Base-by-base conservation (phyloP, 2,329 filamentous ascomycete genomes). In the Myriosclerotinia scirpicola region DNA sequence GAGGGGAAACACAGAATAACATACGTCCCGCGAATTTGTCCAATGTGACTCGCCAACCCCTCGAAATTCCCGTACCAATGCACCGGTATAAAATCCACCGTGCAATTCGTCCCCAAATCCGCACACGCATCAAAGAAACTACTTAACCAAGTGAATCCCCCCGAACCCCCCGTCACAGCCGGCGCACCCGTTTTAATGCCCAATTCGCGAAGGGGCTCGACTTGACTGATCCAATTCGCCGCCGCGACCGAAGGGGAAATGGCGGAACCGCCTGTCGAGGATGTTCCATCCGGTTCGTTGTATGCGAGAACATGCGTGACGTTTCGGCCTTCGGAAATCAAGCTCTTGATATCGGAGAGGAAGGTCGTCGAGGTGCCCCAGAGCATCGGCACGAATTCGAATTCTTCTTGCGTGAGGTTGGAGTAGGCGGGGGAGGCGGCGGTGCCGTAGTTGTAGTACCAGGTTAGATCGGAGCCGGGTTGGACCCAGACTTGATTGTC, bases 401-500 rank as follows among this genome's bases (percentile, higher is more conserved):
- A 85, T 17, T 82, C 77, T 17, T 80, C 79, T 71, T 88, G 84
- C 0, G 82, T 72, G 40, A 81, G 73, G 60, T 81, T 77, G 52
- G 77, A 70, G 74, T 83, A 88, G 53, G 79, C 79, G 0, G 77
- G 69, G 0, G 87, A 85, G 1, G 90, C 90, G 4, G 77, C 75
- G 26, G 81, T 74, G 36, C 79, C 78, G 77, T 93, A 95, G 80
- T 93, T 94, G 83, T 94, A 95, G 81, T 95, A 95, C 91, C 91
- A 95, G 3, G 87, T 89, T 65, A 94, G 78, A 53, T 87, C 84
- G 22, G 84, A 85, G 48, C 80, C 81, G 7, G 79, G 63, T 54
- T 80, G 76, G 14, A 81, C 79, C 89, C 90, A 93, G 72, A 90
- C 81, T 56, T 81, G 76, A 78, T 92, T 86, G 78, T 94, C 91